Evolutionary conservation across 495 filamentous ascomycete genomes (phyloP).

Genomic region (Penicillium bialowiezense): DNA sequence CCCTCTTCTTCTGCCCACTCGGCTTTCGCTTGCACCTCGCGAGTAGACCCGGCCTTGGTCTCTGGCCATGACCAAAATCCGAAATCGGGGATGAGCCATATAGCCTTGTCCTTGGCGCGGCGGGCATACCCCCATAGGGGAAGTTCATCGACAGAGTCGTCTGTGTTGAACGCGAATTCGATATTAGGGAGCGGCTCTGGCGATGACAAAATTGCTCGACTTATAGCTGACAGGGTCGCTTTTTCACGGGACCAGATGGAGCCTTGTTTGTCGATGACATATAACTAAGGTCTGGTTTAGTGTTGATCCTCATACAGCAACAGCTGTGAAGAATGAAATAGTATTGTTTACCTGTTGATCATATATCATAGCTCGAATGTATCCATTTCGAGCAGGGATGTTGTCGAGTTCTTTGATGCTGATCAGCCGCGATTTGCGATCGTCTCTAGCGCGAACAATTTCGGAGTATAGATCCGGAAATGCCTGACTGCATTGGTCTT

Average conservation of each 20-base stretch:
- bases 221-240: conserved; percentile 25
- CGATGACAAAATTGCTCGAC: conserved; percentile 19
- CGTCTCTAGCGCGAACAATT: conserved; percentile 25
- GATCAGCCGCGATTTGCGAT: conserved; percentile 18
- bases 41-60: conserved; percentile 45
- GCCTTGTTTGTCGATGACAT: conserved; percentile 23
- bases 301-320: no score
- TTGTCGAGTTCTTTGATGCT: conserved; percentile 28
- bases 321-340: no score
- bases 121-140: conserved; percentile 47
- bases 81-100: conserved; percentile 68
- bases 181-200: conserved; percentile 55
- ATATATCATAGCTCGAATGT: conserved; percentile 33
- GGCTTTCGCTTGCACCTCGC: conserved; percentile 41
- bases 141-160: conserved; percentile 31
- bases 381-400: conserved; percentile 18
- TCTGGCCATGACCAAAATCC: conserved; percentile 61
- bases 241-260: conserved; percentile 23
- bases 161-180: conserved; percentile 49
- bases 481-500: conserved; percentile 26
- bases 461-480: conserved; percentile 36
- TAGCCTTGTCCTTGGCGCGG: conserved; percentile 26
- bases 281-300: no score
- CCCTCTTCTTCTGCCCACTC: conserved; percentile 15
- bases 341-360: conserved; percentile 34